Evolutionary conservation across 106 monocot species (phyloP).

Genomic region (Dendrobium huoshanense): DNA sequence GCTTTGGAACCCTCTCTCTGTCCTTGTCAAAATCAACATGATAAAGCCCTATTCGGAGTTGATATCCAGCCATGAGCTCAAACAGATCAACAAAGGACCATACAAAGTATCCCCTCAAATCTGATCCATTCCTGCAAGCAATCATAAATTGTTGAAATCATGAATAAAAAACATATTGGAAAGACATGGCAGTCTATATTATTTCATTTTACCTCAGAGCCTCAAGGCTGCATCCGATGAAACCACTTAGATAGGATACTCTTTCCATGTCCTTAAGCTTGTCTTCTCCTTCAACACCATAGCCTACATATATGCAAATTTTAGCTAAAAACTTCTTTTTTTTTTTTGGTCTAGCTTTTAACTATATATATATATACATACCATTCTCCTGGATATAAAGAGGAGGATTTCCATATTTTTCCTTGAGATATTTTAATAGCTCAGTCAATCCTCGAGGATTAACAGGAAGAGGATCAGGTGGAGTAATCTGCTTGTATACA

Average conservation of each 20-base stretch:
- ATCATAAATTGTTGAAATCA: not conserved
- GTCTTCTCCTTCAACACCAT: conserved; percentile 5
- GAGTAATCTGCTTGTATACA: not conserved
- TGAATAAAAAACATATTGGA: too few relatives aligned
- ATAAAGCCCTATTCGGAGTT: conserved; percentile 22
- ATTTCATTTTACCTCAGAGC: conserved; percentile 30
- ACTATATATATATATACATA: not conserved
- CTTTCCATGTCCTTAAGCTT: conserved; percentile 24
- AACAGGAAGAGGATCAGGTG: not conserved
- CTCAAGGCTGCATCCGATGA: conserved; percentile 24
- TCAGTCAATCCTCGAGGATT: not conserved
- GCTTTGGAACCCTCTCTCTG: conserved; percentile 22
- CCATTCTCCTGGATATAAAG: conserved; percentile 21
- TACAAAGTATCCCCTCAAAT: conserved; percentile 29
- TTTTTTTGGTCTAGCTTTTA: not conserved
- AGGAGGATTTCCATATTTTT: conserved; percentile 19
- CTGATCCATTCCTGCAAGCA: conserved; percentile 33
- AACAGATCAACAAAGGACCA: conserved; percentile 45
- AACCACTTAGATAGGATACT: conserved; percentile 16
- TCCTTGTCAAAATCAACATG: conserved; percentile 27
- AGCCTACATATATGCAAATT: conserved; percentile 3
- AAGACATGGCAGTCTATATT: not conserved
- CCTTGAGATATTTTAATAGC: conserved; percentile 8
- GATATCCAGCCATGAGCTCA: conserved; percentile 23
- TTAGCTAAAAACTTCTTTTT: not conserved